phyloP scores from a whole-genome alignment of 2,329 filamentous ascomycete species.

The Trichoderma polysporum region DNA sequence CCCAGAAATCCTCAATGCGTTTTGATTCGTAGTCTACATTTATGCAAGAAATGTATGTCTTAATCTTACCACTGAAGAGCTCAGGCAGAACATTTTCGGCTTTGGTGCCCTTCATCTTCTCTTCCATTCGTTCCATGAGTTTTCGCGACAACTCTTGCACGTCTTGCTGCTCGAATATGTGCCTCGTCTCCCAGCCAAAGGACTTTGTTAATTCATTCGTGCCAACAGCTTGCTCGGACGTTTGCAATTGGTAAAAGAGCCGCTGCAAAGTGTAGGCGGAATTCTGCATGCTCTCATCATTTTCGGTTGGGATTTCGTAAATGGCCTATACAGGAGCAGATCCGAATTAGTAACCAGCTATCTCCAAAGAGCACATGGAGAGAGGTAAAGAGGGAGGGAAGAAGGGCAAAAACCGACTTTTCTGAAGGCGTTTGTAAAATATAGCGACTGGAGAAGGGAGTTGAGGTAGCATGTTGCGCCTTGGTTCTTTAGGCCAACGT shows the following conservation, averaged over 20 bases:
- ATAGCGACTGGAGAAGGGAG: slow-evolving; percentile 78
- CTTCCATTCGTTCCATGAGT: slow-evolving; percentile 94
- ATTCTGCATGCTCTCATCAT: slow-evolving; percentile 77
- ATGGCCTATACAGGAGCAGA: slow-evolving; percentile 63
- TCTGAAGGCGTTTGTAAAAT: slow-evolving; percentile 89
- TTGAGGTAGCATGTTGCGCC: slow-evolving; percentile 90
- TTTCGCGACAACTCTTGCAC: slow-evolving; percentile 96
- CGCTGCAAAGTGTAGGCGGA: slow-evolving; percentile 93
- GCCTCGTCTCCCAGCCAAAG: slow-evolving; percentile 96
- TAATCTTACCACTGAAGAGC: slow-evolving; percentile 96
- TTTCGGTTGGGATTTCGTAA: slow-evolving; percentile 92
- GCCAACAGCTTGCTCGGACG: slow-evolving; percentile 76
- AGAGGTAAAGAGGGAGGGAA: background rate
- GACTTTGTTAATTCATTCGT: slow-evolving; percentile 94
- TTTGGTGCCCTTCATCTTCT: slow-evolving; percentile 95
- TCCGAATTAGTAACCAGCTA: slow-evolving; percentile 21
- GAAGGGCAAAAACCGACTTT: slow-evolving; percentile 56
- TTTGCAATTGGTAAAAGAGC: slow-evolving; percentile 93
- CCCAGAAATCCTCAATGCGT: slow-evolving; percentile 96
- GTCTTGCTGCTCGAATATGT: slow-evolving; percentile 98
- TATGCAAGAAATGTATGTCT: slow-evolving; percentile 98
- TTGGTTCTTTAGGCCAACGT: slow-evolving; percentile 94
- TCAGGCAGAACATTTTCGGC: slow-evolving; percentile 85
- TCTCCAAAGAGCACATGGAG: background rate
- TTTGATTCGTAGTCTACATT: slow-evolving; percentile 98